Evolutionary conservation across 257 asterid genomes (phyloP).

Genomic region (Scutellaria minor): DNA sequence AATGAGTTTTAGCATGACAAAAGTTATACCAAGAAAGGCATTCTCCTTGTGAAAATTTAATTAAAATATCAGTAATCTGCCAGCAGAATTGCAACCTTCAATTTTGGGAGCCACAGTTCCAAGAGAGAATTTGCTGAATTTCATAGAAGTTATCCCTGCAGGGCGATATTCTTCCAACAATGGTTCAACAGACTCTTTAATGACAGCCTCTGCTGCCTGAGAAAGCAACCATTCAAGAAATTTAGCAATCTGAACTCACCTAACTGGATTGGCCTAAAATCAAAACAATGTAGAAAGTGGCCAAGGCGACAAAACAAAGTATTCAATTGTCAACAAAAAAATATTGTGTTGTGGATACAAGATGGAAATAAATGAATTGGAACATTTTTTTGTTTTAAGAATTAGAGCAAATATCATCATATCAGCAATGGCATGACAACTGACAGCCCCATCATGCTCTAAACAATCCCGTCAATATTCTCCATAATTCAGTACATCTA

Average conservation of each 20-base stretch:
- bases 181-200: slow-evolving; percentile 94
- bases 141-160: slow-evolving; percentile 81
- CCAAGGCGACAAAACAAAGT: slow-evolving; percentile 13
- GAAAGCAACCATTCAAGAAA: slow-evolving; percentile 37
- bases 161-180: slow-evolving; percentile 95
- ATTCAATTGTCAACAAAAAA: slow-evolving; percentile 17
- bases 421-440: slow-evolving; percentile 4
- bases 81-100: slow-evolving; percentile 66
- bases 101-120: slow-evolving; percentile 99
- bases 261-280: slow-evolving; percentile 20
- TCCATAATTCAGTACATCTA: neutral
- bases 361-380: neutral
- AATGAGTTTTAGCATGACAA: slow-evolving; percentile 11
- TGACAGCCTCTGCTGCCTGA: slow-evolving; percentile 98
- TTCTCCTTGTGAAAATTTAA: neutral
- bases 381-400: slow-evolving; percentile 5
- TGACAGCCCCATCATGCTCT: neutral
- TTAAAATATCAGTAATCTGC: neutral
- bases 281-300: slow-evolving; percentile 18
- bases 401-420: neutral
- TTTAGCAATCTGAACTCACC: slow-evolving; percentile 20
- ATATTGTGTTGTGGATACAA: neutral
- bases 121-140: slow-evolving; percentile 88
- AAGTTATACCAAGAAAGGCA: neutral
- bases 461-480: neutral